Evolutionary conservation across 176 grass and related monocot genomes (phyloP), one percentile per base, ranked within the genome.

Genomic region (Aegilops bicornis): DNA sequence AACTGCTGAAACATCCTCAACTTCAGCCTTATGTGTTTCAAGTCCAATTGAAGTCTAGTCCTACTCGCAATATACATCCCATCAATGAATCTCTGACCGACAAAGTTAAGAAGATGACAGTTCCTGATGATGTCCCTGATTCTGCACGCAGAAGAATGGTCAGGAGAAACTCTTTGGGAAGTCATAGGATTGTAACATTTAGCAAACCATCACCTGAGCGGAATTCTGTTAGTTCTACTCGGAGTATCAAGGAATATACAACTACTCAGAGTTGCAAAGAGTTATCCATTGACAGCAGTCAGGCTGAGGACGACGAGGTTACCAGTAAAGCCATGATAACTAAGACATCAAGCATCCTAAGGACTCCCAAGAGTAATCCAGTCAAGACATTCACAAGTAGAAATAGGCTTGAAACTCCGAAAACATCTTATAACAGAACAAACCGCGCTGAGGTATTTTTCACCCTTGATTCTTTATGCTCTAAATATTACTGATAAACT

Each of bases 21-120:
- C 93, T 98, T 79, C 96, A 94, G 78, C 91, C 96, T 8, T 94
- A 92, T 81, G 93, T 98, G 54, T 79, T 95, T 84, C 91, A 98
- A 93, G 96, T 98, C 48, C 94, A 98, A 88, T 72, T 98, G 78
- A 98, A 98, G 81, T 96, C 86, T 73, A 94, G 82, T 61, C 84
- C 91, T 42, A 87, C 79, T 62, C 88, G 90, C 32, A 85, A 82
- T 63, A 83, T 88, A 33, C 73, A 73, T 88, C 79, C 89, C 32
- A 87, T 92, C 25, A 72, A 87, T 63, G 60, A 89, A 12, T 56
- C 75, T 83, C 84, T 91, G 67, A 92, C 82, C 8, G 83, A 92
- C 29, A 86, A 89, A 77, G 87, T 93, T 64, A 99, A 96, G 82
- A 92, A 92, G 85, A 99, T 96, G 73, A 88, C 82, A 73, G 90